phyloP scores from a whole-genome alignment of 148 eudicot species.

The Cornus florida region DNA sequence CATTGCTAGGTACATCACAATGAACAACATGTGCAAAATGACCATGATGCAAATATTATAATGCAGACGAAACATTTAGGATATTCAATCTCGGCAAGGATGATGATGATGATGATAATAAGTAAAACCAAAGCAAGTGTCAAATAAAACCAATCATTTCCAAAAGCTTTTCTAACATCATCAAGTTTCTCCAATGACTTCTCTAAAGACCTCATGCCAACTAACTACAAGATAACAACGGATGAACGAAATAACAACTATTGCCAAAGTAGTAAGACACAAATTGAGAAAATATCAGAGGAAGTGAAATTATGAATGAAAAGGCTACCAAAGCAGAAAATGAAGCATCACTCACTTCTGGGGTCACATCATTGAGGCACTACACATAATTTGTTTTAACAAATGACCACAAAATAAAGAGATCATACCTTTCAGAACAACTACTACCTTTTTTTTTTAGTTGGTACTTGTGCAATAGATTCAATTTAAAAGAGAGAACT shows the following conservation, averaged over 20 bases:
- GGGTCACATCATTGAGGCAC: slow-evolving; percentile 98
- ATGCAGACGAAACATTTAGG: too few species aligned
- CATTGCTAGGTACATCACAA: too few species aligned
- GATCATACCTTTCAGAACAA: neutral
- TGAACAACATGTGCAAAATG: too few species aligned
- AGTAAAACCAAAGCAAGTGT: too few species aligned
- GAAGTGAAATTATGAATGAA: neutral
- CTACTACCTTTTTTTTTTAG: too few species aligned
- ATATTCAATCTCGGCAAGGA: too few species aligned
- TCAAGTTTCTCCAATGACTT: slow-evolving; percentile 94
- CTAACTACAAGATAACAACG: slow-evolving; percentile 45
- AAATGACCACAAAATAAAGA: neutral
- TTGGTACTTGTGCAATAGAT: too few species aligned
- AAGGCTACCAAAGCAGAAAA: slow-evolving; percentile 86
- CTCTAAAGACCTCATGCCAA: slow-evolving; percentile 98
- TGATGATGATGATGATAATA: too few species aligned
- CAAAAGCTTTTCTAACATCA: slow-evolving; percentile 81
- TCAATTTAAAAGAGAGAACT: too few species aligned
- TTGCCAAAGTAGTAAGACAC: neutral
- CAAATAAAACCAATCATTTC: slow-evolving; percentile 78
- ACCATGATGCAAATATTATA: too few species aligned
- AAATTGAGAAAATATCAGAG: neutral
- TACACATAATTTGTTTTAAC: slow-evolving; percentile 21
- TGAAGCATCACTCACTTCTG: slow-evolving; percentile 98
- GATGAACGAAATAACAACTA: neutral